These are phyloP conservation scores for Carpinus viminea DNA, from an alignment of 306 rosid genomes.

Conservation along the genomic window DNA sequence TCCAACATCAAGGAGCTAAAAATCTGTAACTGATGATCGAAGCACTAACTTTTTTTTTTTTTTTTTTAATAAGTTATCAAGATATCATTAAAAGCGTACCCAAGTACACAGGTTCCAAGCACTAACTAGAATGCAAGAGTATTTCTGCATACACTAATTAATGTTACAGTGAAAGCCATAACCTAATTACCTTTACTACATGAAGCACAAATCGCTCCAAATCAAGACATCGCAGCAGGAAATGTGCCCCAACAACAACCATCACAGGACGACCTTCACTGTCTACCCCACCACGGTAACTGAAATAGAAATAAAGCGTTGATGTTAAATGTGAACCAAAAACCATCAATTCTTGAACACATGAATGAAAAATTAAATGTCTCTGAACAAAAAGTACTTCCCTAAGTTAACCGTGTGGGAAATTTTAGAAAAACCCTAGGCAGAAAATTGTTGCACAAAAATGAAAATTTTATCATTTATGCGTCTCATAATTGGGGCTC, in stretches of 20 bases:
- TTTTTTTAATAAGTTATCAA: too few relatives aligned
- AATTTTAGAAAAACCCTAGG: neutral
- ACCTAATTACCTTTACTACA: conserved; percentile 72
- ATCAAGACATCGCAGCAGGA: conserved; percentile 93
- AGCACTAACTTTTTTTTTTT: too few relatives aligned
- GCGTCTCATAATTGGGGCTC: neutral
- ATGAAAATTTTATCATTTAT: neutral
- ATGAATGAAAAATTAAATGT: neutral
- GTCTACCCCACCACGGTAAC: conserved; percentile 98
- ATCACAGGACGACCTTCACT: conserved; percentile 93
- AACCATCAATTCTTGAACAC: conserved; percentile 8
- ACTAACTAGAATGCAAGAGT: neutral
- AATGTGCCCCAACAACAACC: conserved; percentile 98
- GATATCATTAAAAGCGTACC: too few relatives aligned
- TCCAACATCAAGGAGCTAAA: conserved; percentile 22
- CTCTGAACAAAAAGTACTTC: neutral
- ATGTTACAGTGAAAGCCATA: conserved; percentile 27
- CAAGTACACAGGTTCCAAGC: too few relatives aligned
- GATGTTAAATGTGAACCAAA: conserved; percentile 16
- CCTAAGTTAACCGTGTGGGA: neutral
- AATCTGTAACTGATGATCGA: conserved; percentile 8
- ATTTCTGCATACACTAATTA: conserved; percentile 11
- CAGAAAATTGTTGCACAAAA: neutral
- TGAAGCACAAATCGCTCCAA: conserved; percentile 85
- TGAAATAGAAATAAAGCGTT: conserved; percentile 39